phyloP scores from a whole-genome alignment of 441 rosid genomes.

The Euphorbia celastroides region DNA sequence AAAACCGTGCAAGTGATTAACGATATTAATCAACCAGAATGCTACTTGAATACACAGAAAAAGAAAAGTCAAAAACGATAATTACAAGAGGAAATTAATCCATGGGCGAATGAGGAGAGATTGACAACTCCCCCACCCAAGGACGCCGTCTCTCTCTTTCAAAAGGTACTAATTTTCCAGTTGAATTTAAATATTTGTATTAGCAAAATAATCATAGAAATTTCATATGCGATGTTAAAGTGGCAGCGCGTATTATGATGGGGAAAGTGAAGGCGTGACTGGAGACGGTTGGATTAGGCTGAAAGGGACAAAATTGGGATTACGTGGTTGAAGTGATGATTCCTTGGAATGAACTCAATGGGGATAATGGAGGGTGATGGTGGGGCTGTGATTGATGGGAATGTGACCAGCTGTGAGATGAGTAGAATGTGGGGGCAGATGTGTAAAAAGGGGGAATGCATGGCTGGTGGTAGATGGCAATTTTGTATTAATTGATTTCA shows the following conservation, averaged over 20 bases:
- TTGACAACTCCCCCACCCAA: slow-evolving; percentile 20
- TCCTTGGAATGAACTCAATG: neutral
- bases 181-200: neutral
- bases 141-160: neutral
- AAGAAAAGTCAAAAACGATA: neutral
- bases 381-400: neutral
- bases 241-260: neutral
- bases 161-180: neutral
- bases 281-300: neutral
- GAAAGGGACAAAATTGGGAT: neutral
- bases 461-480: neutral
- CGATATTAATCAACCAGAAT: neutral
- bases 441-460: neutral
- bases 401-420: neutral
- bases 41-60: neutral
- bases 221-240: neutral
- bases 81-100: slow-evolving; percentile 17
- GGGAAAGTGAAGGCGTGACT: neutral
- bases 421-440: neutral
- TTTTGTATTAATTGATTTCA: neutral
- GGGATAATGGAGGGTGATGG: neutral
- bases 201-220: neutral
- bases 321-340: neutral
- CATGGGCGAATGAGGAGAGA: slow-evolving; percentile 13
- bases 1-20: neutral